phyloP scores from a whole-genome alignment of 345 rosid genomes.

The Citrus mangshanensis region DNA sequence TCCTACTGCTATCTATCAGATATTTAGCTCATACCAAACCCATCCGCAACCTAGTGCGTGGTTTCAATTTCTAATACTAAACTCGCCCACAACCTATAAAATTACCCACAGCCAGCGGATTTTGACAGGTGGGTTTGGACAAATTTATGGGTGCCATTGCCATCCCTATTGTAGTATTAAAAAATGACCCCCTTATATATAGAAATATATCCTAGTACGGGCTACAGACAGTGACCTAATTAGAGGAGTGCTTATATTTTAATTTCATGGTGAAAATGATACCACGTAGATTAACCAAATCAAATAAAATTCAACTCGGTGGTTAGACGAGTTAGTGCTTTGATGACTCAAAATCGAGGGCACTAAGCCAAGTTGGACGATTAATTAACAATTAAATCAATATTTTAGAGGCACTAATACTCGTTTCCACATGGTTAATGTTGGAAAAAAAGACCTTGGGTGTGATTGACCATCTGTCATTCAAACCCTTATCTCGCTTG shows the following conservation, averaged over 20 bases:
- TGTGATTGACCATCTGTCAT: conserved; percentile 3
- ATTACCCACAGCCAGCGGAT: rapidly evolving
- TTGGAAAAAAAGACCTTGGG: not conserved
- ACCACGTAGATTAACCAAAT: not conserved
- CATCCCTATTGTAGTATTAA: rapidly evolving
- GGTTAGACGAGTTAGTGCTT: conserved; percentile 1
- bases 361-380: conserved; percentile 20
- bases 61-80: no score
- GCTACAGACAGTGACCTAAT: not conserved
- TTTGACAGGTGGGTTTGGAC: no score
- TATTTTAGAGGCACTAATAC: conserved; percentile 1
- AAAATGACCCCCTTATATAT: no score
- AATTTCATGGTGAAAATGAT: conserved; percentile 12
- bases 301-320: not conserved
- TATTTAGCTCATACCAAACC: no score
- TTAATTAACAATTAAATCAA: not conserved
- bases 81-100: rapidly evolving
- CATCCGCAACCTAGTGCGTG: rapidly evolving
- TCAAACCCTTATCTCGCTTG: not conserved
- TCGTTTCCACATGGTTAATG: not conserved
- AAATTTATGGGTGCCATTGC: rapidly evolving
- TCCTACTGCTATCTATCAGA: rapidly evolving
- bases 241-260: not conserved
- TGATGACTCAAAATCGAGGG: conserved; percentile 29
- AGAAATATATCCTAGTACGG: no score